phyloP scores from a whole-genome alignment of 495 filamentous ascomycete species.

The Pseudomonodictys pantanalensis region DNA sequence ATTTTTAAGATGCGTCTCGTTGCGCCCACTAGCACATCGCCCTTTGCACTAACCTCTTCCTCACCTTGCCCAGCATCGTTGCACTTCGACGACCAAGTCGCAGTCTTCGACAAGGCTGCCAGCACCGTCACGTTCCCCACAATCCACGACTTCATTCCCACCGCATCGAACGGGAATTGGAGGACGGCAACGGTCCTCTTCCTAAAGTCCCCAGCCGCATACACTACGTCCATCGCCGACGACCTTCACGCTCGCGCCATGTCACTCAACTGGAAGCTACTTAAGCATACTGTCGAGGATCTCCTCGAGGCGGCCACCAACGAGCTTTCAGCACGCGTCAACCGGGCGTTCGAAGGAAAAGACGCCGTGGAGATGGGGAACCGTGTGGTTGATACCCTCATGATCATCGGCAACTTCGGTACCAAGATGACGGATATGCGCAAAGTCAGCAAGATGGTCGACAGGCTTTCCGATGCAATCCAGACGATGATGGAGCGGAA shows the following conservation, averaged over 20 bases:
- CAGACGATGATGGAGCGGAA: background rate
- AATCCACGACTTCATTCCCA: no score
- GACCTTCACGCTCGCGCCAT: background rate
- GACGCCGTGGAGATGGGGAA: constrained; percentile 10
- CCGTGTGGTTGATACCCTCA: background rate
- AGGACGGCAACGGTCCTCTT: no score
- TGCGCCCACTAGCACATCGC: no score
- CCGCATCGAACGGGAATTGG: no score
- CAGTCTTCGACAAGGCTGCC: no score
- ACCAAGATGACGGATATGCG: background rate
- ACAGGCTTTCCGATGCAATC: background rate
- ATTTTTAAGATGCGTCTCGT: no score
- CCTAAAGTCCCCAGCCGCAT: background rate
- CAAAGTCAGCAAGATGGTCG: background rate
- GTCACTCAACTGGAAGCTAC: background rate
- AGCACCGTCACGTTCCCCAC: no score
- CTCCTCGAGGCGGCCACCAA: background rate
- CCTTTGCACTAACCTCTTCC: no score
- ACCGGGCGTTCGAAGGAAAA: constrained; percentile 14
- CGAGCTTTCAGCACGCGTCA: background rate
- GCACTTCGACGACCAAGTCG: no score
- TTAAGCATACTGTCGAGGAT: background rate
- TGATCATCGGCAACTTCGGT: background rate
- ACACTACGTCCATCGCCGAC: background rate
- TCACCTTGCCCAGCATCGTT: no score